A percentile compares a stretch with the other conserved stretches of the same genome.
Evolutionary conservation across 768 basidiomycete species (phyloP).

Genomic region (Candolleomyces eurysporus): DNA sequence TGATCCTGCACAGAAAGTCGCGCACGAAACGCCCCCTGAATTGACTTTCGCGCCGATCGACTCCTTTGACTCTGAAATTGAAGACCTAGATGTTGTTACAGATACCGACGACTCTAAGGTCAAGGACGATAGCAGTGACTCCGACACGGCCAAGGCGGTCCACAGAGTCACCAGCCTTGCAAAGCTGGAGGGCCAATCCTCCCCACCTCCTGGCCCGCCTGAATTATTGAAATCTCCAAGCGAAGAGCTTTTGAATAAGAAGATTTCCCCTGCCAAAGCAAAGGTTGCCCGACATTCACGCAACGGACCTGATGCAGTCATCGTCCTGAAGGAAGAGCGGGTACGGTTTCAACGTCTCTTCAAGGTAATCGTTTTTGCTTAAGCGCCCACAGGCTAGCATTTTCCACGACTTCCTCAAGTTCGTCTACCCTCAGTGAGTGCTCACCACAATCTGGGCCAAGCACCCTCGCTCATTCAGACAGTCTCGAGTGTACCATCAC

Average conservation of each 20-base stretch:
- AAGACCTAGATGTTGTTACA: slow-evolving; percentile 44
- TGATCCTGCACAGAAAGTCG: slow-evolving; percentile 48
- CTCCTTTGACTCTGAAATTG: slow-evolving; percentile 43
- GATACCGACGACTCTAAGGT: slow-evolving; percentile 33
- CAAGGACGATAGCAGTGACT: slow-evolving; percentile 43
- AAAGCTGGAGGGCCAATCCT: slow-evolving; percentile 49
- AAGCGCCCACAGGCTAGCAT: slow-evolving; percentile 56
- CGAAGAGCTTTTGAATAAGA: slow-evolving; percentile 15
- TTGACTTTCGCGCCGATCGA: slow-evolving; percentile 63
- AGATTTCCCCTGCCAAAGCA: slow-evolving; percentile 31
- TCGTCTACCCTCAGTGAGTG: slow-evolving; percentile 87
- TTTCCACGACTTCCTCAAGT: slow-evolving; percentile 93
- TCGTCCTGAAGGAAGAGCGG: slow-evolving; percentile 88
- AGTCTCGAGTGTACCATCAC: slow-evolving; percentile 90
- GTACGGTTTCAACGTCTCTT: slow-evolving; percentile 32
- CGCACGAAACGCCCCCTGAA: slow-evolving; percentile 42
- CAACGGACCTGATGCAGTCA: slow-evolving; percentile 73
- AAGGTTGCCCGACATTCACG: slow-evolving; percentile 38
- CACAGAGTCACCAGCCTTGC: slow-evolving; percentile 54
- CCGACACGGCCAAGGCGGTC: slow-evolving; percentile 29
- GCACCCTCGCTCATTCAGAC: background rate
- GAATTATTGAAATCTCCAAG: background rate
- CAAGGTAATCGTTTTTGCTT: background rate
- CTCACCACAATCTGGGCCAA: background rate
- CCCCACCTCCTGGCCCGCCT: slow-evolving; percentile 4